These are phyloP conservation scores for Hymenoscyphus occultus DNA, from an alignment of 2,329 filamentous ascomycete species.

Conservation along the genomic window DNA sequence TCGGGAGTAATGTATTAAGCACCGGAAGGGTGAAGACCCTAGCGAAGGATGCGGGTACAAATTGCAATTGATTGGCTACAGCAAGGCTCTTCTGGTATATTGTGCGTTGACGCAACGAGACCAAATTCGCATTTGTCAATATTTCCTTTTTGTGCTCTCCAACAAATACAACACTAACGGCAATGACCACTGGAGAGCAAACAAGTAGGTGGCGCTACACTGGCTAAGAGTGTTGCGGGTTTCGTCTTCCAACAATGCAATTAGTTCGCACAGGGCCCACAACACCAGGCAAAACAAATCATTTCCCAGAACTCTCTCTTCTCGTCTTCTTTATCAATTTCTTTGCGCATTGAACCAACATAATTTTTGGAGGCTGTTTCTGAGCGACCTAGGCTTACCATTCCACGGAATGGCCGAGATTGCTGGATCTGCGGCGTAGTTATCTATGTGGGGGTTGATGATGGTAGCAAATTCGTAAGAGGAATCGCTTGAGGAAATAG, in stretches of 20 bases:
- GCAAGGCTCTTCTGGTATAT: no score
- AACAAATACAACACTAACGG: not conserved
- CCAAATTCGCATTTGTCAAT: no score
- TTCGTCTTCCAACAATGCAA: not conserved
- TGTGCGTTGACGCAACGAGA: no score
- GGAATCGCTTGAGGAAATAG: not conserved
- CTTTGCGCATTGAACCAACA: not conserved
- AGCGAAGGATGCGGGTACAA: no score
- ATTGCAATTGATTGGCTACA: no score
- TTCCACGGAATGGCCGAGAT: conserved; percentile 5
- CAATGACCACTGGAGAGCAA: no score
- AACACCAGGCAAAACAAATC: no score
- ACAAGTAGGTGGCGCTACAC: no score
- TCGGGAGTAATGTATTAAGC: no score
- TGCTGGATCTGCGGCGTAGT: conserved; percentile 1
- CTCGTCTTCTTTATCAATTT: not conserved
- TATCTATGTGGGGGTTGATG: conserved; percentile 3
- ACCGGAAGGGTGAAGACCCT: no score
- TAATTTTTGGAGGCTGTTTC: not conserved
- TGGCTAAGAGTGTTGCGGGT: no score
- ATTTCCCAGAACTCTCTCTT: not conserved
- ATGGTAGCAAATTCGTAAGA: not conserved
- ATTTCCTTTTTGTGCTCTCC: not conserved
- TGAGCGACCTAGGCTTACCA: not conserved
- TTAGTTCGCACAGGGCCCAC: not conserved